phyloP scores from a whole-genome alignment of 2,329 filamentous ascomycete genomes.

The Berkeleyomyces basicola region DNA sequence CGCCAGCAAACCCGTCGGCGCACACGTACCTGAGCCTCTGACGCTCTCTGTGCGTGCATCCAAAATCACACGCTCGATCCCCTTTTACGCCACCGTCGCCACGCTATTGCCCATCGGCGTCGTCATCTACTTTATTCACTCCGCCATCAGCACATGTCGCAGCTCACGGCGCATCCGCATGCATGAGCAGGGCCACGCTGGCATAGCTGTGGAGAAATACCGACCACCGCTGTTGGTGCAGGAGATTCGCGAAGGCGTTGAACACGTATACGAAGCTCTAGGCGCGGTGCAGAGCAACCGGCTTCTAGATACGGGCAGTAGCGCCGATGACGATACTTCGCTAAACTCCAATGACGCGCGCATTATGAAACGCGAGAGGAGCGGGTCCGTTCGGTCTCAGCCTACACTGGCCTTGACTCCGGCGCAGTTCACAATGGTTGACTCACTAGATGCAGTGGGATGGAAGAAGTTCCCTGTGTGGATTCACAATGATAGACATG shows the following conservation, averaged over 20 bases:
- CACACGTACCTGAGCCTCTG: conserved; percentile 17
- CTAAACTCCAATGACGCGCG: conserved; percentile 23
- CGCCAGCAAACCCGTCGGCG: conserved; percentile 38
- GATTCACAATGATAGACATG: conserved; percentile 63
- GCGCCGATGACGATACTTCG: conserved; percentile 21
- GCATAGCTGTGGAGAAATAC: conserved; percentile 52
- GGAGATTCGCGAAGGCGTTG: conserved; percentile 57
- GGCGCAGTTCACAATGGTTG: conserved; percentile 73
- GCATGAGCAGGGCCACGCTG: conserved; percentile 55
- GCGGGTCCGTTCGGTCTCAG: conserved; percentile 25
- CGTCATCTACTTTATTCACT: conserved; percentile 56
- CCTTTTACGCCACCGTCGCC: conserved; percentile 46
- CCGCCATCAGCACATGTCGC: conserved; percentile 57
- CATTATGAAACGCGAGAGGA: conserved; percentile 26
- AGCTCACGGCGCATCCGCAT: conserved; percentile 59
- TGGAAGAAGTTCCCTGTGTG: conserved; percentile 54
- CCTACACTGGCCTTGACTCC: conserved; percentile 64
- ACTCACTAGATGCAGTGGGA: conserved; percentile 49
- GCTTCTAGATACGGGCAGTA: conserved; percentile 45
- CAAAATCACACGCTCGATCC: conserved; percentile 27
- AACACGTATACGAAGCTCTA: conserved; percentile 59
- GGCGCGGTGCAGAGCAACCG: conserved; percentile 53
- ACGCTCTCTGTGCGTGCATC: conserved; percentile 22
- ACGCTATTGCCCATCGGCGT: conserved; percentile 61
- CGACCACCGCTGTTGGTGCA: conserved; percentile 61